These are phyloP conservation scores for Berkeleyomyces rouxiae DNA, from an alignment of 2,329 filamentous ascomycete genomes.

Conservation along the genomic window DNA sequence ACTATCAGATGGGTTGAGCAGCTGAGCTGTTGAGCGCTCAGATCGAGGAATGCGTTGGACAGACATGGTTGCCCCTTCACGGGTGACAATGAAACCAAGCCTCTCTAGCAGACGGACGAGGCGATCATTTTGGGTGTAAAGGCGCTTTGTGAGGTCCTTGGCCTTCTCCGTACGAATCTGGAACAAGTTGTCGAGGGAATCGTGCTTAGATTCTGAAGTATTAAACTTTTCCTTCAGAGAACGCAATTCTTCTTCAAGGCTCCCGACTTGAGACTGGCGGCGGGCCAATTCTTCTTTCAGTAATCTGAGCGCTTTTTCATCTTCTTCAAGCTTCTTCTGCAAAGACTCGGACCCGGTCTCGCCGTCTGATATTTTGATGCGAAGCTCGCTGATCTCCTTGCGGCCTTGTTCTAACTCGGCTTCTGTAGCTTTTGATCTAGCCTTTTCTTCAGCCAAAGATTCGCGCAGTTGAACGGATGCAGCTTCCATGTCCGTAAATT, in stretches of 20 bases:
- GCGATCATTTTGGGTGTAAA: slow-evolving; percentile 72
- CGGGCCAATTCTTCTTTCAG: slow-evolving; percentile 56
- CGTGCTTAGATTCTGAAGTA: slow-evolving; percentile 34
- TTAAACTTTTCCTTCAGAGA: slow-evolving; percentile 50
- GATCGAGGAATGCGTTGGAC: slow-evolving; percentile 54
- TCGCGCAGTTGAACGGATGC: slow-evolving; percentile 37
- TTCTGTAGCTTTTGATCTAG: slow-evolving; percentile 37
- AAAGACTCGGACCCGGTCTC: slow-evolving; percentile 70
- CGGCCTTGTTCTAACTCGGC: slow-evolving; percentile 46
- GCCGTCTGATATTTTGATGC: slow-evolving; percentile 59
- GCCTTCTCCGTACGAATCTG: slow-evolving; percentile 55
- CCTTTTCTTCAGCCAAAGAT: slow-evolving; percentile 34
- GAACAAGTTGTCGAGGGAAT: slow-evolving; percentile 38
- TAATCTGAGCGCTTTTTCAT: slow-evolving; percentile 52
- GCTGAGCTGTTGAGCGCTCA: slow-evolving; percentile 32
- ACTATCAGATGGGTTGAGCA: slow-evolving; percentile 40
- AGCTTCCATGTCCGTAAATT: slow-evolving; percentile 34
- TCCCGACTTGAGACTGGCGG: slow-evolving; percentile 58
- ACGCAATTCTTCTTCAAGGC: slow-evolving; percentile 58
- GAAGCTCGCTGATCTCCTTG: slow-evolving; percentile 49
- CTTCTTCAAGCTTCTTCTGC: slow-evolving; percentile 56
- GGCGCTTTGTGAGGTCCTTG: slow-evolving; percentile 66
- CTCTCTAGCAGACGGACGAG: slow-evolving; percentile 71
- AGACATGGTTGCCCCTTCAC: slow-evolving; percentile 54
- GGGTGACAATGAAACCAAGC: slow-evolving; percentile 65